Evolutionary conservation across 2,329 filamentous ascomycete species (phyloP), one percentile per base, ranked within the genome.

Genomic region (Diaporthe nobilis): DNA sequence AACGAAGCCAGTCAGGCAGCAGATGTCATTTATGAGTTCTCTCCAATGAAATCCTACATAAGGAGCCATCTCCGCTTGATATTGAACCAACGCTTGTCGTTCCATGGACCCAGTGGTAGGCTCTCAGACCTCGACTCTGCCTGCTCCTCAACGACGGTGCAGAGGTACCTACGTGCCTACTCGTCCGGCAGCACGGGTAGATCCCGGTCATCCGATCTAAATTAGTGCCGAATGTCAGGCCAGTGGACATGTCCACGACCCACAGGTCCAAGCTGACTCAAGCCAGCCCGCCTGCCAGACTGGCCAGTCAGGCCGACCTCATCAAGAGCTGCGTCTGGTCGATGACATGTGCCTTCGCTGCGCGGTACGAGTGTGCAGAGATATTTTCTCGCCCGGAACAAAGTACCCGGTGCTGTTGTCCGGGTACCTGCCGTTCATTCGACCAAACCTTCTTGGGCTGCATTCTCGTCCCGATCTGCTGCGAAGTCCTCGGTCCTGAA

Each of bases 181-280:
- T 70, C 34, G 47, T 55, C 65, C 49, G 49, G 65, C 65, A 70
- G 51, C 44, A 63, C 71, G 71, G 71, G 71, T 63, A 72, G 71
- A 73, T 63, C 71, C 71, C 71, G 15, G 57, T 63, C 57, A 39
- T 63, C 44, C 53, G 71, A 65, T 73, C 57, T 73, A 63, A 53
- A 47, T 71, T 71, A 60, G 63, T 70, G 51, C 53, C 63, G 61
- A 58, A 74, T 67, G 65, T 71, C 65, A 71, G 47, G 55, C 65
- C 25, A 47, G 65, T 55, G 65, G 65, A 42, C 42, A 53, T 70
- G 20, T 34, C 31, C 47, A 68, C 63, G 63, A 51, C 63, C 63
- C 63, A 53, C 65, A 68, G 65, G 65, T 39, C 65, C n/a, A 37
- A 53, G 65, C 65, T 68, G 65, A 68, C 65, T 68, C 63, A 39